A percentile compares a stretch with the other conserved stretches of the same genome.
Conservation (phyloP, 148 eudicot genomes). For the Tetragonia tetragonoides region DNA sequence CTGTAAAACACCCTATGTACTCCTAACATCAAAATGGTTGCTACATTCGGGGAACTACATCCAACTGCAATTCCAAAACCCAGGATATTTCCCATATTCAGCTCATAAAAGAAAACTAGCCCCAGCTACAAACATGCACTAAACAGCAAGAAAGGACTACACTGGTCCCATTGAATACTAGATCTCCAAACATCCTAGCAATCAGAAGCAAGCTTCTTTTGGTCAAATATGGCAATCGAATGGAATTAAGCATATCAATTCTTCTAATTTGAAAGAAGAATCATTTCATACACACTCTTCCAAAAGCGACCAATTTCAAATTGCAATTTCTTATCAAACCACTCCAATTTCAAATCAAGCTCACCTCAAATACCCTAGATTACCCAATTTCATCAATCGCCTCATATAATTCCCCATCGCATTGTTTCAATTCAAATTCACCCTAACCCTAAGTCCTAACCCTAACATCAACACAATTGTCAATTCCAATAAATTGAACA, state of each 20-base stretch:
- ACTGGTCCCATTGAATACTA: neutral
- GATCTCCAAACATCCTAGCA: constrained; percentile 4
- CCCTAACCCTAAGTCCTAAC: neutral
- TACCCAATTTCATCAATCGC: neutral
- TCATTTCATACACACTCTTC: no score
- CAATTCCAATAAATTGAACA: neutral
- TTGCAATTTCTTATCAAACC: neutral
- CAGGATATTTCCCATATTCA: no score
- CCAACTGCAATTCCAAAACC: neutral
- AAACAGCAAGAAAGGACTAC: neutral
- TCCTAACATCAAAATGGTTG: neutral
- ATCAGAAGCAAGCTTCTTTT: neutral
- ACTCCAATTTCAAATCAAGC: neutral
- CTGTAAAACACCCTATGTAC: neutral
- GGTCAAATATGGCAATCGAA: neutral
- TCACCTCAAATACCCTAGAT: neutral
- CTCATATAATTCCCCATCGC: neutral
- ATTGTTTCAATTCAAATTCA: neutral
- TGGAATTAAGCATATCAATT: neutral
- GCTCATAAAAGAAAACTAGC: neutral
- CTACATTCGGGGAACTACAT: neutral
- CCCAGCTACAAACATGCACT: neutral
- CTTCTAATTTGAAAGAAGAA: no score
- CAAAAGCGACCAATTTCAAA: neutral
- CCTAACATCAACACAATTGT: neutral